Evolutionary conservation across 371 early-diverging fungal species (phyloP).

Genomic region (Batkoa obscura): DNA sequence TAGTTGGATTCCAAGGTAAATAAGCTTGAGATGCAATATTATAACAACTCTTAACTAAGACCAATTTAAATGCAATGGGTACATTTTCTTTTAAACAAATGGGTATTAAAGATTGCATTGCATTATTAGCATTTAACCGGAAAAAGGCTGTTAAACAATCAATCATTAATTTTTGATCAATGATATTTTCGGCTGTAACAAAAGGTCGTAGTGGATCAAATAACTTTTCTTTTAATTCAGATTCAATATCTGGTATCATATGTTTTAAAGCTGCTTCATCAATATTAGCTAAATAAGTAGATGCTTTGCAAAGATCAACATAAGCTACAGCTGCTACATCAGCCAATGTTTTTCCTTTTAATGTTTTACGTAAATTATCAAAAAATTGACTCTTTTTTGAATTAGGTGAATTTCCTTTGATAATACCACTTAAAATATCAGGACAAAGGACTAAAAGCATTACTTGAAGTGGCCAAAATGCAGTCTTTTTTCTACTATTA

Average conservation of each 20-base stretch:
- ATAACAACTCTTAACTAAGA: constrained; percentile 53
- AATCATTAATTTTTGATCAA: constrained; percentile 40
- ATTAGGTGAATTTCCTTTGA: constrained; percentile 2
- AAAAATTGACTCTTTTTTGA: constrained; percentile 30
- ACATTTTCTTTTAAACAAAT: constrained; percentile 42
- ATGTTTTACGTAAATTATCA: constrained; percentile 35
- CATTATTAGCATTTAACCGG: constrained; percentile 44
- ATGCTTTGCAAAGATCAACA: constrained; percentile 62
- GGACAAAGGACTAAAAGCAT: constrained; percentile 65
- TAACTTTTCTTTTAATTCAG: constrained; percentile 44
- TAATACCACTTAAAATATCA: constrained; percentile 36
- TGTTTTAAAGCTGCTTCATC: constrained; percentile 41
- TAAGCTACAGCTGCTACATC: constrained; percentile 59
- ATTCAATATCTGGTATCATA: constrained; percentile 52
- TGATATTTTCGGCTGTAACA: constrained; percentile 27
- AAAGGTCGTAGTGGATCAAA: constrained; percentile 38
- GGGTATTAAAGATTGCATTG: constrained; percentile 42
- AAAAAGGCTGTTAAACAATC: constrained; percentile 58
- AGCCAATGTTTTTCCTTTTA: constrained; percentile 33
- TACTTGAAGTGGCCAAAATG: constrained; percentile 69
- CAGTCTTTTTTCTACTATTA: constrained; percentile 34
- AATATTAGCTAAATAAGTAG: constrained; percentile 40
- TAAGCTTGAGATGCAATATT: constrained; percentile 43
- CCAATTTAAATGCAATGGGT: constrained; percentile 47
- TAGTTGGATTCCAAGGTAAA: constrained; percentile 54